These are phyloP conservation scores for Metschnikowia reukaufii DNA, from an alignment of 805 yeast species.

Conservation along the genomic window DNA sequence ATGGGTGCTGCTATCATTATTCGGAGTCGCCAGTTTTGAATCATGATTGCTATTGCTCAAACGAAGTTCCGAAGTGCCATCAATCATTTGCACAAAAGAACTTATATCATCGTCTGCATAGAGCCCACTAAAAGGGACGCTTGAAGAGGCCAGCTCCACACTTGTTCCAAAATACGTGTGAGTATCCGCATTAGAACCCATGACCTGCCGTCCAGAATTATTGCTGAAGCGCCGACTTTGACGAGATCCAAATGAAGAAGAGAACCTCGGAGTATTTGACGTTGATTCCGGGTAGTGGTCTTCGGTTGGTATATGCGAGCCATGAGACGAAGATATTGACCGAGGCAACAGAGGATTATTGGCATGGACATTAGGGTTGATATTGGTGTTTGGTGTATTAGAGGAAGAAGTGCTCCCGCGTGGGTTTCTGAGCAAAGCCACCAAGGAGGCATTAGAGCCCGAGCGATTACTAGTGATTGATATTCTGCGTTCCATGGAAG, in stretches of 20 bases:
- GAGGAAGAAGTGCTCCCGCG: slow-evolving; percentile 45
- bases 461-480: slow-evolving; percentile 48
- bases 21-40: slow-evolving; percentile 17
- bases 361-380: slow-evolving; percentile 24
- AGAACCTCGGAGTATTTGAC: slow-evolving; percentile 55
- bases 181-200: slow-evolving; percentile 23
- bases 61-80: slow-evolving; percentile 57
- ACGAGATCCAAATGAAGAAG: slow-evolving; percentile 73
- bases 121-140: slow-evolving; percentile 41
- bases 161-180: slow-evolving; percentile 32
- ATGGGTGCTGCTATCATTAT: slow-evolving; percentile 23
- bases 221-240: slow-evolving; percentile 49
- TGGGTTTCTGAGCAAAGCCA: slow-evolving; percentile 52
- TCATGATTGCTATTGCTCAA: slow-evolving; percentile 24
- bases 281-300: slow-evolving; percentile 28
- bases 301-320: slow-evolving; percentile 33
- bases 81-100: slow-evolving; percentile 71
- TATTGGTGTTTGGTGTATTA: slow-evolving; percentile 27
- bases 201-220: slow-evolving; percentile 20
- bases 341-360: slow-evolving; percentile 27
- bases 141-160: slow-evolving; percentile 37
- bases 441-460: slow-evolving; percentile 53
- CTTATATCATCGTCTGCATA: slow-evolving; percentile 59
- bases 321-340: slow-evolving; percentile 42
- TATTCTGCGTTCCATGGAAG: slow-evolving; percentile 38